A percentile compares a stretch with the other conserved stretches of the same genome.
Conservation (phyloP, 2,329 filamentous ascomycete genomes). For the Bipolaris sorokiniana region DNA sequence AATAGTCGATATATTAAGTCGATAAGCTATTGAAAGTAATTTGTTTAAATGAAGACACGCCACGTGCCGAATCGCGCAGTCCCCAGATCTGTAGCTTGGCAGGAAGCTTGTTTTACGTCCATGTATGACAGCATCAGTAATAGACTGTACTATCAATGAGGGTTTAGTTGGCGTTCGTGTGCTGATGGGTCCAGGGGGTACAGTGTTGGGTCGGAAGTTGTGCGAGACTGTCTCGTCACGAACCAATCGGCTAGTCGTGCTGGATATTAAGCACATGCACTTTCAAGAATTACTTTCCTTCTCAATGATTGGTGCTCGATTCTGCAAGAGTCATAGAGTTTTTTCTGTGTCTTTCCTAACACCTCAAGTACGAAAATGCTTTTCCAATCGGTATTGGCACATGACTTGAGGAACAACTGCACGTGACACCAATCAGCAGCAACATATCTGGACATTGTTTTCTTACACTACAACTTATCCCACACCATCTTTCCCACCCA, state of each 20-base stretch:
- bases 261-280: not conserved
- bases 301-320: too few species aligned
- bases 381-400: not conserved
- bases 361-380: too few species aligned
- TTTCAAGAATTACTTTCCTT: not conserved
- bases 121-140: not conserved
- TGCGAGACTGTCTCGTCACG: not conserved
- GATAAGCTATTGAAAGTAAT: conserved; percentile 14
- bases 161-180: not conserved
- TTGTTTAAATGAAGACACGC: conserved; percentile 17
- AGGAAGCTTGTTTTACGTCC: conserved; percentile 13
- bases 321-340: too few species aligned
- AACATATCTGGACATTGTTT: not conserved
- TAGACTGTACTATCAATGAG: not conserved
- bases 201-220: not conserved
- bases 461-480: not conserved
- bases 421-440: not conserved
- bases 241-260: not conserved
- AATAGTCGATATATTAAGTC: conserved; percentile 1
- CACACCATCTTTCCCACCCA: not conserved
- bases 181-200: not conserved
- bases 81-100: conserved; percentile 6
- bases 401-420: not conserved
- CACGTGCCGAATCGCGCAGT: conserved; percentile 6
- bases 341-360: too few species aligned